A percentile compares a stretch with the other conserved stretches of the same genome.
phyloP scores from a whole-genome alignment of 164 flowering plant genomes.

The Warburgia ugandensis region DNA sequence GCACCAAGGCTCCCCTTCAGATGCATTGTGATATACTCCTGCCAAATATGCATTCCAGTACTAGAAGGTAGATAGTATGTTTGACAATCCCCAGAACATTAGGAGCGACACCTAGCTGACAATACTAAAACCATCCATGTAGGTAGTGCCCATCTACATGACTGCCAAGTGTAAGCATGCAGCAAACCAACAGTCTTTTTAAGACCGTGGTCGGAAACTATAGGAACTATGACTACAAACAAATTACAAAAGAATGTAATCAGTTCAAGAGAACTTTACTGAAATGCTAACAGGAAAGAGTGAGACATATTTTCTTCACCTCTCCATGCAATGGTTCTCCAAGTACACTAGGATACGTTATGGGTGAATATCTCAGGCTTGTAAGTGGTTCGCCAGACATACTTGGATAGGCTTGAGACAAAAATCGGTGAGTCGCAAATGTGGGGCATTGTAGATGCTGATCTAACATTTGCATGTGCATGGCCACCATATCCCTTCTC shows the following conservation, averaged over 20 bases:
- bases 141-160: too few species aligned
- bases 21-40: too few species aligned
- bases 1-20: too few species aligned
- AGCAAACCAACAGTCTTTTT: too few species aligned
- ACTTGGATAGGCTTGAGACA: constrained; percentile 55
- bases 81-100: too few species aligned
- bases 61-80: too few species aligned
- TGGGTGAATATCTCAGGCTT: constrained; percentile 72
- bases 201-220: too few species aligned
- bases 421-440: constrained; percentile 77
- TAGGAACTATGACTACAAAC: not conserved
- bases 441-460: constrained; percentile 97
- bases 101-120: too few species aligned
- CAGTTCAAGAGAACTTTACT: not conserved
- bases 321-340: constrained; percentile 99
- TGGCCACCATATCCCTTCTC: constrained; percentile 97
- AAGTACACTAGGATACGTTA: constrained; percentile 92
- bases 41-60: too few species aligned
- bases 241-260: not conserved
- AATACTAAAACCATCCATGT: too few species aligned
- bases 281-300: not conserved
- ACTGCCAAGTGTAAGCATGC: too few species aligned
- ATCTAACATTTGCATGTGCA: constrained; percentile 98
- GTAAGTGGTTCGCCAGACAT: constrained; percentile 54
- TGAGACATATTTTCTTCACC: constrained; percentile 35